Evolutionary conservation across 768 basidiomycete species (phyloP), one percentile per base, ranked within the genome.

Genomic region (Crucibulum laeve): DNA sequence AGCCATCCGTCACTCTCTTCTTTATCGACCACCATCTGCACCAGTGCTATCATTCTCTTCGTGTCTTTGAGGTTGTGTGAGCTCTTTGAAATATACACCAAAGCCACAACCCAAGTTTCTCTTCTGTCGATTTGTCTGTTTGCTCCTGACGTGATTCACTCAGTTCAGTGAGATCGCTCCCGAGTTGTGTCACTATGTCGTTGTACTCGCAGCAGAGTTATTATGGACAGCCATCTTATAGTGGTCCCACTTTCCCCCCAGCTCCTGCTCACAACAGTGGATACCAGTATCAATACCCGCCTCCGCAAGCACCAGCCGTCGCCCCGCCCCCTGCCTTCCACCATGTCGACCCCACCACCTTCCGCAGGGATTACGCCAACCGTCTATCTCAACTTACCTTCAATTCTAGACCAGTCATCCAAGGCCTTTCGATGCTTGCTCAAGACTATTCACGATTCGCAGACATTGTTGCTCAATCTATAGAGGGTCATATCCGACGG

Each of bases 321-420:
- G n/a, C 70, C 38, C 63, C 64, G 4, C 58, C 62, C 42, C 55
- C 67, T 28, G 56, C 67, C 44, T 67, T 71, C 51, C 73, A 46
- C 41, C 45, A 73, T 55, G 63, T 78, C 59, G 85, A 89, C 61
- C 80, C 86, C 23, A 73, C 72, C 63, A 68, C 76, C 28, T 91
- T 91, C 61, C 80, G 91, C 52, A 79, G 82, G 67, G 89, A 91
- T 68, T 91, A 85, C 65, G 57, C 77, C 43, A 61, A 68, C 32
- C 82, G 87, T 48, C 81, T 96, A 43, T 69, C 79, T 55, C 80
- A 84, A 50, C 84, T 99, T 50, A 90, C 83, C 40, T 84, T 93
- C 74, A 99, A 98, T 68, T 95, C 93, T 53, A 84, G 93, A 57
- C 87, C 91, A 7, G 82, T 96, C 49, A 99, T 99, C 51, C 91